Evolutionary conservation across 2,329 filamentous ascomycete genomes (phyloP).

Genomic region (Spiromastix sp.): DNA sequence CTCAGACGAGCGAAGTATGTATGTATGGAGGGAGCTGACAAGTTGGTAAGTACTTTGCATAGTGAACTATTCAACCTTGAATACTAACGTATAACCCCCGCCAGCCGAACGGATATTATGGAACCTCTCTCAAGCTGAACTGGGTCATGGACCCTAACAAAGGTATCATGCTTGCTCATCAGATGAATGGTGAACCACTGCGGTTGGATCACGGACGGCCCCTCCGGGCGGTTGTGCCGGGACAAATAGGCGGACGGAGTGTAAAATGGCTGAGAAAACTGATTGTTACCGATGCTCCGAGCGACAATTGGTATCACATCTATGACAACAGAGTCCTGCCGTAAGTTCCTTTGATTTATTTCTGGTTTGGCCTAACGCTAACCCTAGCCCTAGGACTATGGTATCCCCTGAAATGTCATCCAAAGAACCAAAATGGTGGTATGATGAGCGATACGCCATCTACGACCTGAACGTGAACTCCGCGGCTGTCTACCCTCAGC

Average conservation of each 20-base stretch:
- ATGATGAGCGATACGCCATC: conserved; percentile 82
- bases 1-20: conserved; percentile 65
- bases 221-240: conserved; percentile 71
- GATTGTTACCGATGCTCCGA: conserved; percentile 66
- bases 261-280: conserved; percentile 87
- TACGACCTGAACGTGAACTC: conserved; percentile 87
- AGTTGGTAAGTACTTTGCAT: conserved; percentile 40
- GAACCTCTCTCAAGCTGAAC: conserved; percentile 76
- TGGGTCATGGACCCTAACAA: conserved; percentile 77
- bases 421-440: conserved; percentile 67
- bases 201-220: conserved; percentile 80
- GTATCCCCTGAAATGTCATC: conserved; percentile 71
- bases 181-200: conserved; percentile 79
- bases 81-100: conserved; percentile 11
- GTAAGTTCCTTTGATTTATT: conserved; percentile 20
- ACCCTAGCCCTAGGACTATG: conserved; percentile 47
- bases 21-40: conserved; percentile 85
- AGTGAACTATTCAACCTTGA: background rate
- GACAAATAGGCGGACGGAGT: conserved; percentile 82
- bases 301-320: conserved; percentile 91
- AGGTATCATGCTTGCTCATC: conserved; percentile 78
- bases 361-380: conserved; percentile 3
- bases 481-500: conserved; percentile 67
- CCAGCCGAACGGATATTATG: conserved; percentile 76
- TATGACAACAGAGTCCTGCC: conserved; percentile 87